Conservation (phyloP, 495 filamentous ascomycete genomes). For the Hyaloscypha bicolor region DNA sequence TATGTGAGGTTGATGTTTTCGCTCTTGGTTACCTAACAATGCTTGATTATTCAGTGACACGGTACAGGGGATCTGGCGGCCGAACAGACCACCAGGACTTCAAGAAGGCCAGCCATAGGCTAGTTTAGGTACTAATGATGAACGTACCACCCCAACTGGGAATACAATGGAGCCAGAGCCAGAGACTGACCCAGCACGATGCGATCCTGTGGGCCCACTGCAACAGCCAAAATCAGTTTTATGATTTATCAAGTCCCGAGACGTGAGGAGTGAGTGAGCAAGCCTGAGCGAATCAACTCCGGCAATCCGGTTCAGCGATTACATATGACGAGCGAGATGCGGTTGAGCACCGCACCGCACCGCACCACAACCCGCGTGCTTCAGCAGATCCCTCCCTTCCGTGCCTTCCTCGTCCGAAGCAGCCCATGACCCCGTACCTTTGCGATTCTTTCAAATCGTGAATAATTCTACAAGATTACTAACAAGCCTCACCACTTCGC, state of each 20-base stretch:
- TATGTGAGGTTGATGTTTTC: neutral
- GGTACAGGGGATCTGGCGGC: neutral
- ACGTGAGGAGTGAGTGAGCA: neutral
- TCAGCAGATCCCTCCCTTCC: neutral
- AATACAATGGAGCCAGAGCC: neutral
- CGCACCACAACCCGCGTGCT: neutral
- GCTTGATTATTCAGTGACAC: neutral
- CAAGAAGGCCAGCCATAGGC: neutral
- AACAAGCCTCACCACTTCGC: neutral
- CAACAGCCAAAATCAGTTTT: neutral
- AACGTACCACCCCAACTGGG: neutral
- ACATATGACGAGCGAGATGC: neutral
- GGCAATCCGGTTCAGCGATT: neutral
- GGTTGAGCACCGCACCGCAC: too few species aligned
- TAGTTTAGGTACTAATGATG: neutral
- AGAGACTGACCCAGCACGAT: neutral
- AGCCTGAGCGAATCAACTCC: neutral
- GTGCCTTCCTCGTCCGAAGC: neutral
- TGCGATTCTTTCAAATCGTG: neutral
- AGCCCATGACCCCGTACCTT: neutral
- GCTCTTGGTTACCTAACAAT: neutral
- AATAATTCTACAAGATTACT: neutral
- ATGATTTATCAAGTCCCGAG: neutral
- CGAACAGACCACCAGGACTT: neutral
- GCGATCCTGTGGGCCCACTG: neutral